Evolutionary conservation across 768 basidiomycete species (phyloP), one percentile per base, ranked within the genome.

Genomic region (Tylopilus felleus): DNA sequence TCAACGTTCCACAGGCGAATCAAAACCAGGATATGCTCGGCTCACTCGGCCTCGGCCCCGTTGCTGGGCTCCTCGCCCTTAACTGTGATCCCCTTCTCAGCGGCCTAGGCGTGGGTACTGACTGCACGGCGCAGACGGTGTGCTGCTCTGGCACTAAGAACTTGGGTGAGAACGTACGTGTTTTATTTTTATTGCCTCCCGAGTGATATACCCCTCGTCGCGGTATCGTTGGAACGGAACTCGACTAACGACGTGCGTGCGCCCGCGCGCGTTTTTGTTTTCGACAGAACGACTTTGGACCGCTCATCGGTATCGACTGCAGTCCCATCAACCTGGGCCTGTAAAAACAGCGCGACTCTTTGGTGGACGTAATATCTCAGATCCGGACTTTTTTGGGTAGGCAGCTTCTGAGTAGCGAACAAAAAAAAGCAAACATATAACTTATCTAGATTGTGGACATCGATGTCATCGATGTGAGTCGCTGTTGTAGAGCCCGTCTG

Each of bases 281-380:
- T 35, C 1, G n/a, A n/a, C n/a, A n/a, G n/a, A n/a, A n/a, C n/a
- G n/a, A n/a, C n/a, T n/a, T 1, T 14, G 14, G 39, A n/a, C 33
- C 43, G 40, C 0, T 55, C 8, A 0, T 63, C 46, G 45, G 47
- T 39, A 0, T 58, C 0, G 25, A 16, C 39, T 64, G 63, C 48
- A 49, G 6, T 8, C 52, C 63, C 12, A 1, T 65, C 48, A n/a
- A 51, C 42, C 0, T 56, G 35, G 5, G 12, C 47, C 2, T 22
- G 52, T 65, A 41, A 40, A 38, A 40, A 28, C 23, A 31, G 17
- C 13, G 29, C 3, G 43, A 4, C 29, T 25, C 12, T 10, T 27
- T 6, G 51, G 25, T 23, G 38, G 31, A 8, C 47, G 19, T 21
- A 16, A 31, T 16, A 16, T 38, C 5, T 38, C 10, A 10, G 10